Base-by-base conservation (phyloP, 768 basidiomycete genomes). In the Tulasnella sp. region DNA sequence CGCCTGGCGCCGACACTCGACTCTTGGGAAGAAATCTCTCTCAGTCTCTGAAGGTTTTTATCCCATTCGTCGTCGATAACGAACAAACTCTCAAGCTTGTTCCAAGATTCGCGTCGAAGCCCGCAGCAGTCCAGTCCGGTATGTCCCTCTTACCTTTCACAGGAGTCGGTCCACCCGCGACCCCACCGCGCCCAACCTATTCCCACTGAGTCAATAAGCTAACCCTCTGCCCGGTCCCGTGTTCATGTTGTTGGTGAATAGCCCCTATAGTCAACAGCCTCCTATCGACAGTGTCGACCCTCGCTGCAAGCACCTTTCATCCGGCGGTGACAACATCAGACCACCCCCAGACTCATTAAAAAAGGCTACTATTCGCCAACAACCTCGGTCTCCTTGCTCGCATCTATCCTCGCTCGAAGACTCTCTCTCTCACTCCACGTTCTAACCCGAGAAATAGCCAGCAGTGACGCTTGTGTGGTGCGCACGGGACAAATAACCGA, bases 191-290 rank as follows among this genome's bases (percentile, higher is more conserved):
- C 61, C 61, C 61, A 15, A 67, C 61, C 61, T 67, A 67, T 32
- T 13, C 61, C 23, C 61, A 67, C 61, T 67, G 61, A 67, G 26
- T 67, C 61, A 67, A 57, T 57, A 57, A 57, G 29, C 55, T 57
- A 67, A 67, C 61, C 61, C 61, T 67, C 61, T 67, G 61, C 61
- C 61, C 61, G 61, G 61, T 67, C 61, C 61, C 61, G 61, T 67
- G 61, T 32, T 67, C 61, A 67, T 15, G 32, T 35, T 35, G 61
- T 29, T 35, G 23, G 61, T 67, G 61, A 67, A 67, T 67, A 67
- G 61, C 61, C 61, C 61, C 61, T 67, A 67, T 67, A 67, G 61
- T 67, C 61, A 67, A 67, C 61, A 67, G 61, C 61, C 61, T 67
- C 61, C 61, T 67, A 67, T 67, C 61, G 61, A 67, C 61, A 15